Percentiles rank a stretch among this genome's conserved stretches.
Evolutionary conservation across 1,139 yeast species (phyloP).

Genomic region (Debaryomyces sp.): DNA sequence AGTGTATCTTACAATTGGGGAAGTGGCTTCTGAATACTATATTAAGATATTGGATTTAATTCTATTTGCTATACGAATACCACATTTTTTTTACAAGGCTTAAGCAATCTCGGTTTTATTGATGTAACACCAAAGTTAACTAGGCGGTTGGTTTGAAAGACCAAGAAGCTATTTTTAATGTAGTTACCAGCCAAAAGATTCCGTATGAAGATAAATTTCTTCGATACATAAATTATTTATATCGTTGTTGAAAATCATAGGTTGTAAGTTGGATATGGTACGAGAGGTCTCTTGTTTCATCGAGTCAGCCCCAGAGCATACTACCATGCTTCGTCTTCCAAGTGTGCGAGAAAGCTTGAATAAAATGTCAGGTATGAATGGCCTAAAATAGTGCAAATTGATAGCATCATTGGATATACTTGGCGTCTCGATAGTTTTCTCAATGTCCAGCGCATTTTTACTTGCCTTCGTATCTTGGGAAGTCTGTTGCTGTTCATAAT

Average conservation of each 20-base stretch:
- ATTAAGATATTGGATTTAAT: not conserved
- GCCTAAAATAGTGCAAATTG: slow-evolving; percentile 33
- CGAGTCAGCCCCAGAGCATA: slow-evolving; percentile 54
- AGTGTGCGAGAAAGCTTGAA: slow-evolving; percentile 23
- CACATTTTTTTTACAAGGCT: not conserved
- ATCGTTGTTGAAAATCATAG: slow-evolving; percentile 34
- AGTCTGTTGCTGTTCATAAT: not conserved
- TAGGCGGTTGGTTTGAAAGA: not conserved
- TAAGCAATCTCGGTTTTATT: not conserved
- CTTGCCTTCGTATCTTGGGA: not conserved
- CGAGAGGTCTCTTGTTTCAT: slow-evolving; percentile 48
- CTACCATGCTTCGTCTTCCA: slow-evolving; percentile 44
- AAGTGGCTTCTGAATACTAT: not conserved
- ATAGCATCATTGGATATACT: slow-evolving; percentile 12
- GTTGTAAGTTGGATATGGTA: slow-evolving; percentile 43
- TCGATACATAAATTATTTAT: slow-evolving; percentile 29
- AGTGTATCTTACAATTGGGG: not conserved
- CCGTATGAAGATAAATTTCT: slow-evolving; percentile 62
- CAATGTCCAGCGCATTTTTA: slow-evolving; percentile 11
- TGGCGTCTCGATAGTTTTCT: slow-evolving; percentile 15
- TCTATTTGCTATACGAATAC: not conserved
- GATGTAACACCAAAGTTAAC: not conserved
- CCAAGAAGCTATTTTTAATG: not conserved
- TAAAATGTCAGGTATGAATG: slow-evolving; percentile 29
- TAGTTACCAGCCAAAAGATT: slow-evolving; percentile 57